phyloP scores from a whole-genome alignment of 2,329 filamentous ascomycete genomes.

The Curvularia hawaiiensis region DNA sequence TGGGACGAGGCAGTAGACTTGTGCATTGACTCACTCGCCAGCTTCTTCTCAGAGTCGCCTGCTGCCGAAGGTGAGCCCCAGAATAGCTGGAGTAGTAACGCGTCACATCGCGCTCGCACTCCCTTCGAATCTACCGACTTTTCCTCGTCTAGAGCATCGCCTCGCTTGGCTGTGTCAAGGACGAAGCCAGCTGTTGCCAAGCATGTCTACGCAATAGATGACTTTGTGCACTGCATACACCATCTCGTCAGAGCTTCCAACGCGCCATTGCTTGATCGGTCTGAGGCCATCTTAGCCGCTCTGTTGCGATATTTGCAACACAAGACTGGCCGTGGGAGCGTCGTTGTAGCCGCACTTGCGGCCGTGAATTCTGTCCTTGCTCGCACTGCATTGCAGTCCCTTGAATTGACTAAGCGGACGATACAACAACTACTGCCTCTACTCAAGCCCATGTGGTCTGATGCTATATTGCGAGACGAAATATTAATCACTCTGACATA shows the following conservation, averaged over 20 bases:
- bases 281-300: constrained; percentile 60
- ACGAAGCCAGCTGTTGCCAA: constrained; percentile 29
- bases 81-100: constrained; percentile 37
- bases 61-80: constrained; percentile 29
- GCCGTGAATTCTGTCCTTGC: constrained; percentile 74
- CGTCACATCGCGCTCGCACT: constrained; percentile 40
- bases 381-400: constrained; percentile 70
- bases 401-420: constrained; percentile 64
- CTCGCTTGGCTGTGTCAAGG: constrained; percentile 27
- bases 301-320: constrained; percentile 67
- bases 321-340: constrained; percentile 68
- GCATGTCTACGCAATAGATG: constrained; percentile 35
- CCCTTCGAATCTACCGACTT: constrained; percentile 37
- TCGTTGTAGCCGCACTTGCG: constrained; percentile 73
- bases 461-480: constrained; percentile 67
- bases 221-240: constrained; percentile 66
- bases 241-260: constrained; percentile 68
- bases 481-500: constrained; percentile 75
- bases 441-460: constrained; percentile 76
- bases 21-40: constrained; percentile 66
- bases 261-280: constrained; percentile 66
- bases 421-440: constrained; percentile 69
- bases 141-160: constrained; percentile 31
- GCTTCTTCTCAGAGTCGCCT: constrained; percentile 28
- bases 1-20: constrained; percentile 77